Conservation (phyloP, 192 early-diverging fungal species). For the Coemansia sp. region DNA sequence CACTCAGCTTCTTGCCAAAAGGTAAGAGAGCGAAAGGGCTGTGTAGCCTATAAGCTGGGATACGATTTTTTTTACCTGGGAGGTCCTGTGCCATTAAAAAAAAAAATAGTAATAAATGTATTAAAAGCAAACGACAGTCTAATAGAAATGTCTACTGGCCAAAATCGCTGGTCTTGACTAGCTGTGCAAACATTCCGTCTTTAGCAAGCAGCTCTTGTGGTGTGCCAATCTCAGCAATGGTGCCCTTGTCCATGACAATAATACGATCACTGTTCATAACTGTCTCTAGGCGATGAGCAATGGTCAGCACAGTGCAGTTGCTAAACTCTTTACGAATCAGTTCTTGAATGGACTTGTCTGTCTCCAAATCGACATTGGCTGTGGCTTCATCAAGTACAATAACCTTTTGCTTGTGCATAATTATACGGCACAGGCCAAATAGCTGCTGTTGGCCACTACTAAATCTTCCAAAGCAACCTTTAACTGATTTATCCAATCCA, state of each 20-base stretch:
- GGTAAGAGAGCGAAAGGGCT: too few species aligned
- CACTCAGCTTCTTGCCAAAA: too few species aligned
- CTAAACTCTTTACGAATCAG: slow-evolving; percentile 58
- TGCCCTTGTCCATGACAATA: slow-evolving; percentile 70
- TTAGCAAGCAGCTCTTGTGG: slow-evolving; percentile 60
- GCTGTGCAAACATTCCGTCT: slow-evolving; percentile 10
- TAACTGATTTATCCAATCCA: background rate
- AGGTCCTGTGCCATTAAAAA: too few species aligned
- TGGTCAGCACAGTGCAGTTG: slow-evolving; percentile 55
- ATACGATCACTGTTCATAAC: slow-evolving; percentile 67
- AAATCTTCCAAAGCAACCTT: background rate
- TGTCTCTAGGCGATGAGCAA: slow-evolving; percentile 76
- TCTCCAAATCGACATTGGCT: slow-evolving; percentile 56
- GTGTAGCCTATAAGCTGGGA: too few species aligned
- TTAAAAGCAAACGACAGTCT: too few species aligned
- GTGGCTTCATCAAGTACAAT: slow-evolving; percentile 9
- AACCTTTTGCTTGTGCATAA: slow-evolving; percentile 57
- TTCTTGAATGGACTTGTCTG: slow-evolving; percentile 22
- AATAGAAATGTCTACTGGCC: background rate
- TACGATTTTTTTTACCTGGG: too few species aligned
- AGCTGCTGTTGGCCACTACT: slow-evolving; percentile 64
- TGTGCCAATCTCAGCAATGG: slow-evolving; percentile 61
- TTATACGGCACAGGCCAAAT: slow-evolving; percentile 62
- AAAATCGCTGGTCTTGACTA: slow-evolving; percentile 5
- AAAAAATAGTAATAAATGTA: too few species aligned